Base-by-base conservation (phyloP, 2,329 filamentous ascomycete genomes). In the Fusarium coicis region DNA sequence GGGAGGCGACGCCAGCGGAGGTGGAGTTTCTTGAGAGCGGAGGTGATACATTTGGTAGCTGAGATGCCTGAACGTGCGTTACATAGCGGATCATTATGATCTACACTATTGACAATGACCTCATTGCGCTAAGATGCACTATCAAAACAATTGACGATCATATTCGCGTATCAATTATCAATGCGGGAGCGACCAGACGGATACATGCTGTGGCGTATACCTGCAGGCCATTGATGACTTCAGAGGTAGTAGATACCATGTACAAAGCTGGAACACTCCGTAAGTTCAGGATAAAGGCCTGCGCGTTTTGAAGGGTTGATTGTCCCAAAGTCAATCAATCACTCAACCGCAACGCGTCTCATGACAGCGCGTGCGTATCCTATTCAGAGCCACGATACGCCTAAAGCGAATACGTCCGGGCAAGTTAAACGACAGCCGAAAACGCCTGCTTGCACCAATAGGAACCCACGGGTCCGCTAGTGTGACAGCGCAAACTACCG, bases 1-100 rank as follows among this genome's bases (percentile, higher is more conserved):
- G 89, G 69, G 78, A 83, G 67, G 81, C 78, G 49, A 90, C 86
- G 10, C 70, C 72, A 3, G 87, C 87, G 68, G 89, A 91, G 79
- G 77, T 66, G 57, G 81, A 81, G 70, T 91, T 85, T 79, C 72
- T 91, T 46, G 82, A 83, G 54, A 82, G 81, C 12, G 83, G 83
- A 0, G 84, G 84, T 10, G 81, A 83, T 58, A 84, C 82, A 4
- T 85, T 85, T 77, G 70, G 57, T 10, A 39, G 58, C 15, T 74
- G 39, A 66, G 30, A 26, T 26, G 26, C 26, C 26, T 26, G 26
- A 26, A 7, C 26, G 7, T 26, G 26, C 26, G 43, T 53, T 34
- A 11, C 23, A 21, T 26, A 18, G 30, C 11, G n/a, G 6, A 23
- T n/a, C 28, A 56, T 43, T 56, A 46, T 44, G 53, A 26, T 32